Evolutionary conservation across 2,329 filamentous ascomycete species (phyloP), one percentile per base, ranked within the genome.

Genomic region (Zymoseptoria pseudotritici): DNA sequence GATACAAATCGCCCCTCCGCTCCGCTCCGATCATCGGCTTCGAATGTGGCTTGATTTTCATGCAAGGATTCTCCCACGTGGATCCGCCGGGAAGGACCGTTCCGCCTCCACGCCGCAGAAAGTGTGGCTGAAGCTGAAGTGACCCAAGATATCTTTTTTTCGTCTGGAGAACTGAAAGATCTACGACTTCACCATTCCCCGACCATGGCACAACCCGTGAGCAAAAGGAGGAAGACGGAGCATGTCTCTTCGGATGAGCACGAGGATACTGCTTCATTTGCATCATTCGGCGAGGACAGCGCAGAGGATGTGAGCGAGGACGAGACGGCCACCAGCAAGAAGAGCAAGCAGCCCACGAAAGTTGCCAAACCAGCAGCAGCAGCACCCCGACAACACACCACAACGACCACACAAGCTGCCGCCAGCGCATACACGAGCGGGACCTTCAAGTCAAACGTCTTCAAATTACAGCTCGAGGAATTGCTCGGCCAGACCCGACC

Each of bases 401-500:
- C 50, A n/a, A 13, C 53, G 20, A 19, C 20, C 10, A 7, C 42
- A 31, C 58, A 67, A 50, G 49, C 58, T 13, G 62, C 59, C 58
- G 65, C 70, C 55, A 76, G 75, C 56, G 72, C 76, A 24, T 82
- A 79, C 69, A 75, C 74, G 20, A 78, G 77, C 31, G 82, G 82
- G 54, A 78, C 81, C n/a, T 86, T 83, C 76, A 86, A 86, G 69
- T 86, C 84, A 51, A 86, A 80, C 69, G 76, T 87, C 59, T 87
- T 89, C 75, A 87, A 87, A 70, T 73, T 88, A 9, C 86, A 89
- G 69, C 78, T 87, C 36, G 83, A 88, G 63, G 84, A 87, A 66
- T 75, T 89, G 59, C 71, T 88, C 55, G 72, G 76, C 6, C 81
- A 85, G 64, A 75, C 85, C 55, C 79, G 80, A 66, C 82, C 81